Evolutionary conservation across 305 asterid genomes (phyloP).

Genomic region (Solanum hybrid): DNA sequence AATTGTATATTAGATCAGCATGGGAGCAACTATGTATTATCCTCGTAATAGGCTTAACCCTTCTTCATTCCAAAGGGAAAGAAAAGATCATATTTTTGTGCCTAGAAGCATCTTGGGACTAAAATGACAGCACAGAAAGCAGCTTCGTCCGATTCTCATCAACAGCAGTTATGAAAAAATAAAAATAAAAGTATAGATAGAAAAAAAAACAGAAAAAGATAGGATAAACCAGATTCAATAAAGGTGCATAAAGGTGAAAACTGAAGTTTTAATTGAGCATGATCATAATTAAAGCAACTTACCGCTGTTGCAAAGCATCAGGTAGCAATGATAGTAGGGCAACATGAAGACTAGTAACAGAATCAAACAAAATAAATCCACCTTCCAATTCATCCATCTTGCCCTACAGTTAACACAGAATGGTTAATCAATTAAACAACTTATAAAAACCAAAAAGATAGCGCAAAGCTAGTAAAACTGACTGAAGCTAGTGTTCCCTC

Average conservation of each 20-base stretch:
- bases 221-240: neutral
- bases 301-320: conserved; percentile 84
- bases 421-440: neutral
- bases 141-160: neutral
- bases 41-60: neutral
- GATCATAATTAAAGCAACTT: conserved; percentile 18
- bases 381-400: conserved; percentile 98
- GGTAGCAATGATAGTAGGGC: conserved; percentile 92
- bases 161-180: neutral
- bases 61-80: neutral
- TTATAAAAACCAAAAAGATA: neutral
- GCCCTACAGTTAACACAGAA: conserved; percentile 50
- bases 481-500: neutral
- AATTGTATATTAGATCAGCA: neutral
- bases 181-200: neutral
- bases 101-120: neutral
- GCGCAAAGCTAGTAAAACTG: neutral
- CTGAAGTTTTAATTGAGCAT: neutral
- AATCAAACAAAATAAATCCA: conserved; percentile 89
- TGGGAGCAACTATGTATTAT: neutral
- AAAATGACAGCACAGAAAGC: neutral
- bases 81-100: neutral
- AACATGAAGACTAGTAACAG: conserved; percentile 85
- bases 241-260: neutral
- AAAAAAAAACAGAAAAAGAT: neutral